Percentiles rank a stretch among this genome's conserved stretches.
Evolutionary conservation across 495 filamentous ascomycete species (phyloP).

Genomic region (Neurospora pannonica): DNA sequence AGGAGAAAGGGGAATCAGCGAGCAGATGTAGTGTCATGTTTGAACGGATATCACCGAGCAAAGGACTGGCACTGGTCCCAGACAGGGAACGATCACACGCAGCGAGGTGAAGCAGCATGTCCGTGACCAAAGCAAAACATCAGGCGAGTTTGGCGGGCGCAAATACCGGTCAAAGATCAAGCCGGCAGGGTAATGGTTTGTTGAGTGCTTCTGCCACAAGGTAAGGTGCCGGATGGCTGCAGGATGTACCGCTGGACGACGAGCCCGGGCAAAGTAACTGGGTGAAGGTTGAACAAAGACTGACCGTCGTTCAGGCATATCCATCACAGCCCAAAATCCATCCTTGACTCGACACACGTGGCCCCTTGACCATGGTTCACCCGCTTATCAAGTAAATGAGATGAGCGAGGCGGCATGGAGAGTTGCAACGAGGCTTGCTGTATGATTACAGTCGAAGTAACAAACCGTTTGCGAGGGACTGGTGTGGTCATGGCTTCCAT

Average conservation of each 20-base stretch:
- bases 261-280: slow-evolving; percentile 24
- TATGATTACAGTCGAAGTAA: neutral
- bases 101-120: slow-evolving; percentile 35
- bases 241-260: slow-evolving; percentile 37
- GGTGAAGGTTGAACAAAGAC: slow-evolving; percentile 35
- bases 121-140: slow-evolving; percentile 27
- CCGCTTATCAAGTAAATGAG: neutral
- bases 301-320: slow-evolving; percentile 23
- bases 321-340: slow-evolving; percentile 23
- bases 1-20: neutral
- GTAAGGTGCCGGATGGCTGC: slow-evolving; percentile 39
- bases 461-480: neutral
- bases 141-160: slow-evolving; percentile 41
- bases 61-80: slow-evolving; percentile 17
- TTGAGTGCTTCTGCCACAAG: slow-evolving; percentile 35
- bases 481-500: neutral
- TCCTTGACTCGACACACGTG: slow-evolving; percentile 45
- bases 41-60: slow-evolving; percentile 1
- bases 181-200: slow-evolving; percentile 38
- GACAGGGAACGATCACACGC: slow-evolving; percentile 29
- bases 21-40: neutral
- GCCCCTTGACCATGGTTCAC: slow-evolving; percentile 12
- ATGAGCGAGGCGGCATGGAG: neutral
- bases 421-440: neutral
- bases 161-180: slow-evolving; percentile 30